These are phyloP conservation scores for Amphibolis antarctica DNA, from an alignment of 106 monocot species.

Conservation along the genomic window DNA sequence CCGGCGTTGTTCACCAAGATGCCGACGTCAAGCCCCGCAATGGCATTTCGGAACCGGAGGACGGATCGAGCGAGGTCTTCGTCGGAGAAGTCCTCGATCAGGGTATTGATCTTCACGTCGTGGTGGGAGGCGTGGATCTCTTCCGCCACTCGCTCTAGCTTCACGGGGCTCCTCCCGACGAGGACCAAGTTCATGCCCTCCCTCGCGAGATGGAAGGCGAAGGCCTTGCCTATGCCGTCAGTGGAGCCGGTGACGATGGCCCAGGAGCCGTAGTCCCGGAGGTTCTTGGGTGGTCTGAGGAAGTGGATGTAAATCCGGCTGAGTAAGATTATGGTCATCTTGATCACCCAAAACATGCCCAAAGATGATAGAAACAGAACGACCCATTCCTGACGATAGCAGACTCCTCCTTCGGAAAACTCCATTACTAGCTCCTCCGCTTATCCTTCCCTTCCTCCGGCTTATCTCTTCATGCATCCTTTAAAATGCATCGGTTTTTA, in stretches of 20 bases:
- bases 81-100: conserved; percentile 46
- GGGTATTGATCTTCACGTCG: conserved; percentile 19
- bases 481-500: too few relatives aligned
- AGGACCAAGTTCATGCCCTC: conserved; percentile 48
- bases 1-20: conserved; percentile 80
- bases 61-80: conserved; percentile 36
- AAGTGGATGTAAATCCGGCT: conserved; percentile 44
- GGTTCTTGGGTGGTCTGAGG: conserved; percentile 29
- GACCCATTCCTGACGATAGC: background rate
- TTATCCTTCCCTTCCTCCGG: background rate
- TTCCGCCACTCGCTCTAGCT: conserved; percentile 30
- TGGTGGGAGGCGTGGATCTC: conserved; percentile 22
- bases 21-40: conserved; percentile 60
- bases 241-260: conserved; percentile 73
- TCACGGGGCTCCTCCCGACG: conserved; percentile 60
- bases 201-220: conserved; percentile 54
- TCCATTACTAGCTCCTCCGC: background rate
- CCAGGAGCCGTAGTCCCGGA: conserved; percentile 52
- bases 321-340: conserved; percentile 16
- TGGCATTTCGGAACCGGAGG: conserved; percentile 20
- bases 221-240: conserved; percentile 65
- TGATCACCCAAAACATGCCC: background rate
- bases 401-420: background rate
- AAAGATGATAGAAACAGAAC: background rate
- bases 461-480: background rate